Conservation (phyloP, 768 basidiomycete genomes). For the Naematelia aurantialba region DNA sequence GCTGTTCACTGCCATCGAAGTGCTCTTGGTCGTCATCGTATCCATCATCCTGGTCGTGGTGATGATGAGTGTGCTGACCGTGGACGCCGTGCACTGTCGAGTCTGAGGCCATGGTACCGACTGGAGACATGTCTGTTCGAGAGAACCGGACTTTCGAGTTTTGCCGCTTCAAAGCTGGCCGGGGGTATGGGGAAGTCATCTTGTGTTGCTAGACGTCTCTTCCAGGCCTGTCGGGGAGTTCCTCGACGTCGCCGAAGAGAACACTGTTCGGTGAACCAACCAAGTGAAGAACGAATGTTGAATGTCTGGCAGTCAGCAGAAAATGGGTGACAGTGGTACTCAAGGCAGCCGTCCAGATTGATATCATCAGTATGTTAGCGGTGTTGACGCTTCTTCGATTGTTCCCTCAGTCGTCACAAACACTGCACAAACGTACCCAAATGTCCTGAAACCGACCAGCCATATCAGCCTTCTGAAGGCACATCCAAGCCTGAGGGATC, state of each 20-base stretch:
- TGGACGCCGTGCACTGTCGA: constrained; percentile 18
- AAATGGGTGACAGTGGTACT: neutral
- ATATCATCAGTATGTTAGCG: neutral
- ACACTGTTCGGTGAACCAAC: too few species aligned
- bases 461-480: too few species aligned
- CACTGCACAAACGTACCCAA: neutral
- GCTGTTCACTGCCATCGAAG: neutral
- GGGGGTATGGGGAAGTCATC: constrained; percentile 19
- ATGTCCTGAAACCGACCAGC: neutral
- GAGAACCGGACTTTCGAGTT: constrained; percentile 31
- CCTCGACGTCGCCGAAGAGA: too few species aligned
- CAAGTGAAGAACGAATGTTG: too few species aligned
- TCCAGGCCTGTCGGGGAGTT: too few species aligned
- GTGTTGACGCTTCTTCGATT: constrained; percentile 1
- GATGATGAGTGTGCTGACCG: constrained; percentile 7
- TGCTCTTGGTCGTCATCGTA: neutral
- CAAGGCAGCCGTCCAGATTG: neutral
- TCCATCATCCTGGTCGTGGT: constrained; percentile 7
- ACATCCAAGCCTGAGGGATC: too few species aligned
- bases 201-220: neutral
- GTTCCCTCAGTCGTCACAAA: neutral
- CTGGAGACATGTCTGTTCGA: constrained; percentile 26
- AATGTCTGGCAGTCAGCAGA: too few species aligned
- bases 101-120: constrained; percentile 28
- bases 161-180: constrained; percentile 24